Conservation (phyloP, 108 stramenopile genomes). For the Bacterosira constricta region DNA sequence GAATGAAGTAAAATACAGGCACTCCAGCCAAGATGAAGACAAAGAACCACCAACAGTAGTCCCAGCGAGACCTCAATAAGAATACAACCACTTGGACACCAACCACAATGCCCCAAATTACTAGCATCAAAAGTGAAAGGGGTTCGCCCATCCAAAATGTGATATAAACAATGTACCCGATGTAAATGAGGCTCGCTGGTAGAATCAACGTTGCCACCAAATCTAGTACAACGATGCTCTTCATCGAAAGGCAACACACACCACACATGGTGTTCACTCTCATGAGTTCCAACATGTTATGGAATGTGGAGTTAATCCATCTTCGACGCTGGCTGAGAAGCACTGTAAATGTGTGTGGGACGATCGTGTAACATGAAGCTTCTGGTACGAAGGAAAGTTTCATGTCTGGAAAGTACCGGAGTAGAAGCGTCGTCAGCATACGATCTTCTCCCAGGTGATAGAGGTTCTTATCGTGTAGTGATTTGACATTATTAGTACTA, state of each 20-base stretch:
- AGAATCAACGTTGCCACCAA: slow-evolving; percentile 52
- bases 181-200: slow-evolving; percentile 49
- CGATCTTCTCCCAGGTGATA: slow-evolving; percentile 57
- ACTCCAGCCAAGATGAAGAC: slow-evolving; percentile 54
- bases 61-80: slow-evolving; percentile 52
- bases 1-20: slow-evolving; percentile 63
- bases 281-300: slow-evolving; percentile 52
- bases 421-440: slow-evolving; percentile 48
- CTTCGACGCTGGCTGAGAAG: slow-evolving; percentile 47
- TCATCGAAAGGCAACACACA: slow-evolving; percentile 55
- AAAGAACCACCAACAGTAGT: slow-evolving; percentile 65
- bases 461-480: slow-evolving; percentile 54
- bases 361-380: slow-evolving; percentile 51
- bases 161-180: slow-evolving; percentile 50
- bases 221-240: slow-evolving; percentile 48
- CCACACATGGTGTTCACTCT: slow-evolving; percentile 56
- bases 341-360: slow-evolving; percentile 47
- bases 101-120: slow-evolving; percentile 52
- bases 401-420: slow-evolving; percentile 49
- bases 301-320: slow-evolving; percentile 60
- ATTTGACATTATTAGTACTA: slow-evolving; percentile 45
- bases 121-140: slow-evolving; percentile 42
- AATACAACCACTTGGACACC: slow-evolving; percentile 57
- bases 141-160: slow-evolving; percentile 53
- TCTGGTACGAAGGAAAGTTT: slow-evolving; percentile 43